Evolutionary conservation across 805 yeast genomes (phyloP), one percentile per base, ranked within the genome.

Genomic region (Saccharomycopsis schoenii): DNA sequence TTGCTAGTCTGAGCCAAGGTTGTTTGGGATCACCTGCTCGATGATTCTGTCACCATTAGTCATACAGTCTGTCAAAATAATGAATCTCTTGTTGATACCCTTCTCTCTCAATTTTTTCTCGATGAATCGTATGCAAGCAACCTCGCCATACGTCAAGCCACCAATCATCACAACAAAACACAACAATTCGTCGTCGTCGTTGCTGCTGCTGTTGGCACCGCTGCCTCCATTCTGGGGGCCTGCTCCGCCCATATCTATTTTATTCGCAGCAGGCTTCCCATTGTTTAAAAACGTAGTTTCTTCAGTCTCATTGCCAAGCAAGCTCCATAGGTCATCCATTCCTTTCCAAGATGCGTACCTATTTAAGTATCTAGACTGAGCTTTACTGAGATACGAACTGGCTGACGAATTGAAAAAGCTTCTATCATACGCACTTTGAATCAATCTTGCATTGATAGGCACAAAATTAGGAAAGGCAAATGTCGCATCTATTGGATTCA

Each of bases 121-220:
- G n/a, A 89, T 76, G 59, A 77, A 79, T 67, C 85, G 76, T 56
- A 93, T 72, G 2, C 91, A 84, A 2, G 93, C 82, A 17, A 92
- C 76, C 71, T 93, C 99, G 9, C 94, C 83, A 69, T 88, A 78
- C 0, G 97, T 89, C 8, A 92, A 74, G 0, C 99, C 98, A 14
- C 98, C 98, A 50, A 92, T 68, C 64, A 86, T 72, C 8, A 84
- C 81, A 58, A 89, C 66, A 63, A 89, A 68, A 62, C 72, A 59
- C 69, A 73, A 60, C 68, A 70, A 56, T 39, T 58, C 54, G 8
- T 47, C 10, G 70, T 68, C 41, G 66, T 68, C 39, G 65, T 69
- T 59, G 73, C 68, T 1, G 62, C 64, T 12, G 34, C 50, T 4
- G 56, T 55, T 9, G 55, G 36, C 14, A 34, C 14, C 47, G 10